Base-by-base conservation (phyloP, 805 yeast genomes). In the Spathaspora boniae region DNA sequence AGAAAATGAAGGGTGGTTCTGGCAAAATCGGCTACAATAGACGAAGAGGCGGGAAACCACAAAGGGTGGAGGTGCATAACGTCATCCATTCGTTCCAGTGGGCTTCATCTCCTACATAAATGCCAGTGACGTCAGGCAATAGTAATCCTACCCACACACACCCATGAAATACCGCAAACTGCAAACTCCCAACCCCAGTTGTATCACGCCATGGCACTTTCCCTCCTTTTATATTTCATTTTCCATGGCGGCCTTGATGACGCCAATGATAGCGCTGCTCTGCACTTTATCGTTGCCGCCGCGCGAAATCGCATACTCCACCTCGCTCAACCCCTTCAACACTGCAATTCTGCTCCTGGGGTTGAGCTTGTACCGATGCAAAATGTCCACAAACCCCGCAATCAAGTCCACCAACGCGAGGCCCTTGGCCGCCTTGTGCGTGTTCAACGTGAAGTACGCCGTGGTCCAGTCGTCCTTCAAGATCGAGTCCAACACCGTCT, bases 281-380 rank as follows among this genome's bases (percentile, higher is more conserved):
- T 91, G 97, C 21, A 93, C 75, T 56, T 81, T 84, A 41, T 89
- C 96, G 53, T 80, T 85, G 2, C 98, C 97, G 7, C 98, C 99
- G 55, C 78, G 80, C 12, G 95, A 79, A 24, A 93, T 81, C 1
- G 95, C 82, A 57, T 89, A 91, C 62, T 93, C 98, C 16, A 93
- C 76, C 39, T 91, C 96, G 9, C 89, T 78, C 35, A 93, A 64
- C 2, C 87, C 87, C 43, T 74, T 72, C 38, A 87, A 64, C 5
- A 91, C 68, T 11, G 68, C 67, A 9, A 80, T 75, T 44, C 94
- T 69, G 2, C 93, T 79, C 19, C 58, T 56, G 1, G 75, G 68
- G 43, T 74, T 71, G 48, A 93, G 62, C 42, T 87, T 85, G 46
- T 80, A 78, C n/a, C 64, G 67, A 36, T 78, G 80, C 36, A 93